Conservation (phyloP, 805 yeast genomes). For the Nakazawaea anatomiae region DNA sequence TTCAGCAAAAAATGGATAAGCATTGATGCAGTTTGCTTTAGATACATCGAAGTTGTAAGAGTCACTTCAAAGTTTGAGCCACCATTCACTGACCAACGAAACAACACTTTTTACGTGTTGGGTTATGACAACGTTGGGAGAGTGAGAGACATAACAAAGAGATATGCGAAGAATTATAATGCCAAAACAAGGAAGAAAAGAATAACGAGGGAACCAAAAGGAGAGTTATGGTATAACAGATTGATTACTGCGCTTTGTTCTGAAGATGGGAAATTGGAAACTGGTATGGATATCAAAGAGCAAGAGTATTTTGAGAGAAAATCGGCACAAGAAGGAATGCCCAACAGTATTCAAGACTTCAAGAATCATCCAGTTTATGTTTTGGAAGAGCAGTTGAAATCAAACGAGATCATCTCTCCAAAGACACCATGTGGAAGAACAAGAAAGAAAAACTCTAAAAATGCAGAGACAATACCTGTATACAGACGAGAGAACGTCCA, state of each 20-base stretch:
- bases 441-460: slow-evolving; percentile 35
- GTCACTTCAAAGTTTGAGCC: slow-evolving; percentile 63
- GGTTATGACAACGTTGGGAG: slow-evolving; percentile 66
- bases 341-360: slow-evolving; percentile 76
- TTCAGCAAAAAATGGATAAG: slow-evolving; percentile 73
- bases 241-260: slow-evolving; percentile 32
- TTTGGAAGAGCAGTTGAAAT: slow-evolving; percentile 64
- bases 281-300: slow-evolving; percentile 46
- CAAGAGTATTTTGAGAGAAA: slow-evolving; percentile 53
- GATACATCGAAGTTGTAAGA: slow-evolving; percentile 57
- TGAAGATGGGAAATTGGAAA: slow-evolving; percentile 16
- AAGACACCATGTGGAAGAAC: slow-evolving; percentile 71
- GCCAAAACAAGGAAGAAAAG: slow-evolving; percentile 73
- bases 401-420: slow-evolving; percentile 68
- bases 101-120: slow-evolving; percentile 65
- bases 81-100: slow-evolving; percentile 49
- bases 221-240: slow-evolving; percentile 54
- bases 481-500: slow-evolving; percentile 64
- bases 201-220: slow-evolving; percentile 53
- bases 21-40: slow-evolving; percentile 70
- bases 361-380: slow-evolving; percentile 84
- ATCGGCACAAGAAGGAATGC: slow-evolving; percentile 78
- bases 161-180: slow-evolving; percentile 69
- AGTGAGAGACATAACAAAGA: slow-evolving; percentile 76
- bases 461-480: slow-evolving; percentile 46